Conservation (phyloP, 805 yeast genomes). For the Grigorovia yakushimaensis region DNA sequence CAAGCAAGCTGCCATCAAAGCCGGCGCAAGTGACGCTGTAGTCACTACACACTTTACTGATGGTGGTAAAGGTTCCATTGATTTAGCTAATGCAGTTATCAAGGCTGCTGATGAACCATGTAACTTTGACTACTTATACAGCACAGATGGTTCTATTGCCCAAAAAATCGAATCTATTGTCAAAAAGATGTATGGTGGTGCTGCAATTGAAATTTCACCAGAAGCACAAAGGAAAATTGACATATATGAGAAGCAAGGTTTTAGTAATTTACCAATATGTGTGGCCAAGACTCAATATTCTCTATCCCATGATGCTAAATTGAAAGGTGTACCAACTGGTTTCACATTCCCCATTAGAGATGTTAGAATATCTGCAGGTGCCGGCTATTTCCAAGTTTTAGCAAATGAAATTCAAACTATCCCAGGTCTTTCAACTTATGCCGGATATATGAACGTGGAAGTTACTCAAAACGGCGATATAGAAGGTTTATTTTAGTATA, state of each 20-base stretch:
- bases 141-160: slow-evolving; percentile 62
- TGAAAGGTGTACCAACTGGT: slow-evolving; percentile 93
- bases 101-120: slow-evolving; percentile 48
- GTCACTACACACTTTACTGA: slow-evolving; percentile 90
- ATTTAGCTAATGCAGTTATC: slow-evolving; percentile 75
- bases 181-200: slow-evolving; percentile 87
- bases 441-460: slow-evolving; percentile 96
- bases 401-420: slow-evolving; percentile 97
- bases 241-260: slow-evolving; percentile 77
- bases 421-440: slow-evolving; percentile 93
- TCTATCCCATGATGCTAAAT: slow-evolving; percentile 81
- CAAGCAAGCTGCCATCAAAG: slow-evolving; percentile 67
- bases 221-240: slow-evolving; percentile 75
- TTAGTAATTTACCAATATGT: slow-evolving; percentile 85
- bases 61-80: slow-evolving; percentile 87
- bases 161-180: slow-evolving; percentile 74
- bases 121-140: slow-evolving; percentile 57
- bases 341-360: slow-evolving; percentile 92
- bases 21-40: slow-evolving; percentile 92
- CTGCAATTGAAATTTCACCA: slow-evolving; percentile 68
- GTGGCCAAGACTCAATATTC: slow-evolving; percentile 97
- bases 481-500: slow-evolving; percentile 69
- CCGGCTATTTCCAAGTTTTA: slow-evolving; percentile 90
- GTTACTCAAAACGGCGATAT: slow-evolving; percentile 84
- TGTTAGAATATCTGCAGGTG: slow-evolving; percentile 90